phyloP scores from a whole-genome alignment of 2,329 filamentous ascomycete genomes.

The Daldinia sp. region DNA sequence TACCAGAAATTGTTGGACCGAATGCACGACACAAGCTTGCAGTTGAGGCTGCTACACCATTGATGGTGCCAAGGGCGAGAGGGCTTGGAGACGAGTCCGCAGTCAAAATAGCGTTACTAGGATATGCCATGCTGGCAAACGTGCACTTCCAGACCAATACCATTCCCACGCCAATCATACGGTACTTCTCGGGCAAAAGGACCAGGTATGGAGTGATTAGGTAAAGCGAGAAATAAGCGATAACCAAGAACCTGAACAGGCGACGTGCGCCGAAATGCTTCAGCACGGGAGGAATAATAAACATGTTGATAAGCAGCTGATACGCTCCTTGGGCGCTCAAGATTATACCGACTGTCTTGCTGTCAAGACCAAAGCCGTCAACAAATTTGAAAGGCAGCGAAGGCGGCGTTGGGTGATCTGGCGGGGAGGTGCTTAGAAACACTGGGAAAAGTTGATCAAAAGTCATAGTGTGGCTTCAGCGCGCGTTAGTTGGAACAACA shows the following conservation, averaged over 20 bases:
- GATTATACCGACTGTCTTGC: slow-evolving; percentile 87
- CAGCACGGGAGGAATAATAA: slow-evolving; percentile 84
- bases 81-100: slow-evolving; percentile 89
- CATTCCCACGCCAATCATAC: slow-evolving; percentile 80
- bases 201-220: slow-evolving; percentile 89
- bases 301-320: slow-evolving; percentile 86
- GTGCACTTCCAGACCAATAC: slow-evolving; percentile 93
- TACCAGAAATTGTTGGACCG: slow-evolving; percentile 87
- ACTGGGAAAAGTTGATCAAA: slow-evolving; percentile 95
- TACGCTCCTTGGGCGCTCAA: slow-evolving; percentile 90
- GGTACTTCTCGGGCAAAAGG: slow-evolving; percentile 78
- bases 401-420: slow-evolving; percentile 61
- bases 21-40: slow-evolving; percentile 90
- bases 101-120: slow-evolving; percentile 87
- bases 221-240: slow-evolving; percentile 90
- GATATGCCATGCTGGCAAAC: slow-evolving; percentile 90
- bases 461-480: slow-evolving; percentile 88
- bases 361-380: slow-evolving; percentile 85
- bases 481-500: slow-evolving; percentile 39
- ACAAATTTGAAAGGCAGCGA: slow-evolving; percentile 88
- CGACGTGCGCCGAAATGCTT: slow-evolving; percentile 80
- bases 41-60: slow-evolving; percentile 90
- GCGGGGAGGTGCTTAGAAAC: slow-evolving; percentile 79
- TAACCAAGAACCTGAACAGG: slow-evolving; percentile 83
- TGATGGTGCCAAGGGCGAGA: slow-evolving; percentile 88